Evolutionary conservation across 2,329 filamentous ascomycete species (phyloP), one percentile per base, ranked within the genome.

Genomic region (Colletotrichum cordylinicola): DNA sequence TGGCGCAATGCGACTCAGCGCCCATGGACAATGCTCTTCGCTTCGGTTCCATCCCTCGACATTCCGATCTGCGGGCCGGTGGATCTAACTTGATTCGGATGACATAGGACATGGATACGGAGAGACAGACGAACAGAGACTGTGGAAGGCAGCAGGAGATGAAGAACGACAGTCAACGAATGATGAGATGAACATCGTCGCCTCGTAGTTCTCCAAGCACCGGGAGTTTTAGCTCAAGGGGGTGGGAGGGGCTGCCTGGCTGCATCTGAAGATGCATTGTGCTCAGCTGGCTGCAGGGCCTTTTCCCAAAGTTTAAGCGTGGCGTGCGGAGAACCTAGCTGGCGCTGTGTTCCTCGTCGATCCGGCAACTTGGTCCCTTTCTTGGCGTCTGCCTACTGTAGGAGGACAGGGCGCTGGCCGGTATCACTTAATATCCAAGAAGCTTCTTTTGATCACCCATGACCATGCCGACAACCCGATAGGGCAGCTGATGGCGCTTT

Each of bases 21-120:
- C 24, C 61, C 72, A 55, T 72, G 68, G 62, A 58, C 55, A 66
- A 61, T 24, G 68, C 37, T 56, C 56, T 37, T 67, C 64, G 60
- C 67, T 52, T 56, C 37, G 55, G 21, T 18, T 33, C 43, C 71
- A 56, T 35, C 31, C 60, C 39, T 68, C 29, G 29, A 69, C 39
- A 74, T 74, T 68, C 58, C 48, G 64, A 76, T 76, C 56, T 31
- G 58, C 74, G 64, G 65, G 48, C 56, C 70, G 29, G 74, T 65
- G 70, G 65, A 39, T 60, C 70, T 60, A 31, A 7, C 58, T 29
- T 68, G 55, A 58, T 66, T 66, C 27, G 27, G 62, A 27, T 62
- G 65, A 13, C 37, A 24, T 52, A 52, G 56, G 24, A 48, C 56
- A 62, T 66, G 39, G 37, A 31, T 66, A 21, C 29, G 16, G n/a